These are phyloP conservation scores for Murraya paniculata DNA, from an alignment of 345 rosid species.

Conservation along the genomic window DNA sequence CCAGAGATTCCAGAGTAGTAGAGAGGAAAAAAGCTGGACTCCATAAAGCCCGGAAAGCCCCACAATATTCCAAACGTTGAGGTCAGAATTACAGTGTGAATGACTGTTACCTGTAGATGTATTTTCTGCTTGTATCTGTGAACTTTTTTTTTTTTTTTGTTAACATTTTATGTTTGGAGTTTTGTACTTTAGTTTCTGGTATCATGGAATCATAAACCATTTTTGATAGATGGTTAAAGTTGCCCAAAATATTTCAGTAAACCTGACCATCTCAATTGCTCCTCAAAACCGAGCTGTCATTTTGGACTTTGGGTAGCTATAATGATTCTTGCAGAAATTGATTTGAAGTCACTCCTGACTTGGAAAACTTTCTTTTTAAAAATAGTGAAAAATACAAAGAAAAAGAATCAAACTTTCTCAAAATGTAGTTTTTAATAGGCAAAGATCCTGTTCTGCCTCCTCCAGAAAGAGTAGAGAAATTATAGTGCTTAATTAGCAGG, in stretches of 20 bases:
- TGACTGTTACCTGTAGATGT: neutral
- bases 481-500: too few relatives aligned
- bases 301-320: neutral
- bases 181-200: neutral
- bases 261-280: neutral
- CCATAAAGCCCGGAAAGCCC: constrained; percentile 96
- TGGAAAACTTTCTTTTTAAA: too few relatives aligned
- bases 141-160: neutral
- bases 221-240: neutral
- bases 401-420: too few relatives aligned
- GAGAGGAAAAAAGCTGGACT: constrained; percentile 96
- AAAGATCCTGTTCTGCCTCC: neutral
- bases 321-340: neutral
- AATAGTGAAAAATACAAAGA: too few relatives aligned
- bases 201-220: neutral
- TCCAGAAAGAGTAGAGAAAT: too few relatives aligned
- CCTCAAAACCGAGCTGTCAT: too few relatives aligned
- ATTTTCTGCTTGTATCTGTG: neutral
- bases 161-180: neutral
- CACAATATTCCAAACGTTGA: constrained; percentile 88
- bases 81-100: constrained; percentile 2
- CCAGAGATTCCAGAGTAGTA: constrained; percentile 83
- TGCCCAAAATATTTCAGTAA: neutral
- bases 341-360: neutral
- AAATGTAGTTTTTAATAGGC: neutral